phyloP scores from a whole-genome alignment of 768 basidiomycete species.

The Pluteus cervinus region DNA sequence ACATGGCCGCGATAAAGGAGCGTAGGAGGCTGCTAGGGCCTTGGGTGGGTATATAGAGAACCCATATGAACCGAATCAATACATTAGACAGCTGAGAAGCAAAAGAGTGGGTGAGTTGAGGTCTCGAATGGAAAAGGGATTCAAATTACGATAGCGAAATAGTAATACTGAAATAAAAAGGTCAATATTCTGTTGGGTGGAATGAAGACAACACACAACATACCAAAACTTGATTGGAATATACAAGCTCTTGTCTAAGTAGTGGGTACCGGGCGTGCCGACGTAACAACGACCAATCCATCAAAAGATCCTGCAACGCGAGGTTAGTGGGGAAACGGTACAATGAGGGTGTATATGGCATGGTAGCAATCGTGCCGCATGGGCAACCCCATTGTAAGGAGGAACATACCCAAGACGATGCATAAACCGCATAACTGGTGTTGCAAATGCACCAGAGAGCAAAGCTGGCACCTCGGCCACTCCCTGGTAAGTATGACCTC shows the following conservation, averaged over 20 bases:
- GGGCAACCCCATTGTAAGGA: not conserved
- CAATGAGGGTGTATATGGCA: not conserved
- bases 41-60: conserved; percentile 60
- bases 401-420: conserved; percentile 65
- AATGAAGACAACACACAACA: conserved; percentile 13
- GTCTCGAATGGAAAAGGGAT: not conserved
- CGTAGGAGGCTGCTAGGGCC: conserved; percentile 47
- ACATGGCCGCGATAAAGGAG: conserved; percentile 58
- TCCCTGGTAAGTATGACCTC: conserved; percentile 12
- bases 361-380: no score
- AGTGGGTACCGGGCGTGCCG: conserved; percentile 48
- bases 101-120: not conserved
- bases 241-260: conserved; percentile 72
- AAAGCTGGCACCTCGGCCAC: conserved; percentile 42
- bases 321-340: not conserved
- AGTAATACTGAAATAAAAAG: conserved; percentile 50
- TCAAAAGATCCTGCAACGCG: conserved; percentile 66
- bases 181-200: not conserved
- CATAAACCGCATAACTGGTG: conserved; percentile 62
- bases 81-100: conserved; percentile 59
- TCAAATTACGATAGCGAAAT: conserved; percentile 65
- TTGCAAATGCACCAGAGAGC: conserved; percentile 64
- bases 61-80: conserved; percentile 76
- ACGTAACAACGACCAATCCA: conserved; percentile 89
- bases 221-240: conserved; percentile 56